phyloP scores from a whole-genome alignment of 257 asterid genomes.

The Penstemon davidsonii region DNA sequence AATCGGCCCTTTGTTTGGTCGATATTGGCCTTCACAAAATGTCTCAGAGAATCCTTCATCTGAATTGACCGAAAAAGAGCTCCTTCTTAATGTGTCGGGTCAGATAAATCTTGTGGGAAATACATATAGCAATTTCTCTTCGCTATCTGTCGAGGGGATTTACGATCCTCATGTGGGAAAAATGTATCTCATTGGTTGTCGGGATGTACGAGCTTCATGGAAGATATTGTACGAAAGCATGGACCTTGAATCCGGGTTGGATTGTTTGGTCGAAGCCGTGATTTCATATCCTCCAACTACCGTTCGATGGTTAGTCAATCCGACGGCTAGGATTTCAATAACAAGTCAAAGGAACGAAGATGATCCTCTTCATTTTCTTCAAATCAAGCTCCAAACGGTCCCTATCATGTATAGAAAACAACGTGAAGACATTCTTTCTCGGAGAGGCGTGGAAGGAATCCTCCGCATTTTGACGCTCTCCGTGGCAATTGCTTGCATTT shows the following conservation, averaged over 20 bases:
- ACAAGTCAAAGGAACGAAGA: slow-evolving; percentile 64
- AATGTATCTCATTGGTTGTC: slow-evolving; percentile 80
- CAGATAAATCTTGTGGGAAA: slow-evolving; percentile 57
- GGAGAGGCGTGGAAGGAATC: slow-evolving; percentile 74
- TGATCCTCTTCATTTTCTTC: slow-evolving; percentile 68
- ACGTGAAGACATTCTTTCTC: slow-evolving; percentile 82
- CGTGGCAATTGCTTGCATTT: slow-evolving; percentile 58
- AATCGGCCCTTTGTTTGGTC: slow-evolving; percentile 65
- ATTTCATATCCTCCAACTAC: slow-evolving; percentile 75
- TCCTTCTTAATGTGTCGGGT: slow-evolving; percentile 73
- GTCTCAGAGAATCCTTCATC: slow-evolving; percentile 35
- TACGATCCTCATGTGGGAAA: slow-evolving; percentile 70
- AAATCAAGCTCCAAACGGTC: slow-evolving; percentile 62
- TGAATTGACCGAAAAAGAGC: slow-evolving; percentile 47
- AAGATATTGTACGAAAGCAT: slow-evolving; percentile 64
- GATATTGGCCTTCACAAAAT: slow-evolving; percentile 40
- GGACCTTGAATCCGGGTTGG: slow-evolving; percentile 83
- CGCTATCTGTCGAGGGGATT: slow-evolving; percentile 68
- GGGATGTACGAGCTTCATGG: slow-evolving; percentile 89
- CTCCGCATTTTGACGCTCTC: slow-evolving; percentile 67
- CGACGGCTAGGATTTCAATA: slow-evolving; percentile 63
- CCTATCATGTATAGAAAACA: slow-evolving; percentile 79
- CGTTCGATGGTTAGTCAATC: slow-evolving; percentile 68
- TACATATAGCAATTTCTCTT: slow-evolving; percentile 46
- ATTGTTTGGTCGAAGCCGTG: slow-evolving; percentile 63